Base-by-base conservation (phyloP, 2,329 filamentous ascomycete genomes). In the Fusarium cyanostomum region DNA sequence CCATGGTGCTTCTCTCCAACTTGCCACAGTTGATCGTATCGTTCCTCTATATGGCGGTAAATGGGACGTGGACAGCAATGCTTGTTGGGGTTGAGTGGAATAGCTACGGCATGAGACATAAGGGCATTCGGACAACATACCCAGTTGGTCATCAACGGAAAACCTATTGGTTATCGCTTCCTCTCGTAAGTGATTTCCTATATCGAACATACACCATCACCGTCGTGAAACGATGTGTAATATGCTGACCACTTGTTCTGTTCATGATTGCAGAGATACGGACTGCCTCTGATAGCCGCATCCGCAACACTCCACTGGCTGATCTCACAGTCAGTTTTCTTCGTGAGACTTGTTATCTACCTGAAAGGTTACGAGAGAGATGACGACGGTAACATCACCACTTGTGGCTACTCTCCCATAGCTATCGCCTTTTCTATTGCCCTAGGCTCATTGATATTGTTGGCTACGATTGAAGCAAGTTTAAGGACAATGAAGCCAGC, bases 161-260 rank as follows among this genome's bases (percentile, higher is more conserved):
- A 4, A 52, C 49, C 12, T 52, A 52, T 9, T 52, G 38, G 49
- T 10, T 52, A 10, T 52, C 49, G n/a, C 49, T 52, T 15, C 49
- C 49, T 8, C 27, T 51, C 13, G 48, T 51, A 18, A 42, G 37
- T 51, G 5, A 26, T 21, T 4, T 26, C 10, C 15, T 7, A 18
- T 15, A 2, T 21, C 7, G 6, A 15, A 28, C 15, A n/a, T n/a
- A n/a, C n/a, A n/a, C n/a, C n/a, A n/a, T n/a, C n/a, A n/a, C n/a
- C n/a, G n/a, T n/a, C n/a, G n/a, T n/a, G n/a, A n/a, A n/a, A n/a
- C n/a, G n/a, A n/a, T 18, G 27, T n/a, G 15, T n/a, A 8, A 18
- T 33, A 16, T 38, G 9, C 11, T 28, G 12, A 43, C 13, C 24
- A 28, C 10, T n/a, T 9, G n/a, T 8, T 15, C 21, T 8, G 11